These are phyloP conservation scores for Apiotrichum sp. DNA, from an alignment of 1,284 basidiomycete species.

Conservation along the genomic window DNA sequence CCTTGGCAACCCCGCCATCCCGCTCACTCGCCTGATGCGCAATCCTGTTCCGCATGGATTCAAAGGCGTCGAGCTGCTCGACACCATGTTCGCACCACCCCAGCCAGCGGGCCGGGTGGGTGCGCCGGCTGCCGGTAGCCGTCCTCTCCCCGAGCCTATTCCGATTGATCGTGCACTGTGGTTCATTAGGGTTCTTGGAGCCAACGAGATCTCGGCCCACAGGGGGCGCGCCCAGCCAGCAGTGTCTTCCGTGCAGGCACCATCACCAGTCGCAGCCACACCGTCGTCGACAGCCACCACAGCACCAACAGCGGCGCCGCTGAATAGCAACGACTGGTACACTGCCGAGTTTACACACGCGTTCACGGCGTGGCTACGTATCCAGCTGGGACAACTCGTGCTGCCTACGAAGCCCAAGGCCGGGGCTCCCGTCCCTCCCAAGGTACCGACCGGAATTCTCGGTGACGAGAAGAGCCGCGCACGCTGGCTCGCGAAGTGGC, in stretches of 20 bases:
- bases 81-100: constrained; percentile 61
- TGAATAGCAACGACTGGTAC: constrained; percentile 72
- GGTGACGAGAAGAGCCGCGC: constrained; percentile 35
- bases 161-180: constrained; percentile 83
- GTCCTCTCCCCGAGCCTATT: constrained; percentile 57
- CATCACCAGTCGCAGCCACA: constrained; percentile 33
- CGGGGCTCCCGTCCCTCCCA: constrained; percentile 49
- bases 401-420: constrained; percentile 73
- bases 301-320: constrained; percentile 33
- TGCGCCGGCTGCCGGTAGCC: constrained; percentile 2
- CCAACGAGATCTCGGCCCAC: constrained; percentile 80
- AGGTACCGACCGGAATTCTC: constrained; percentile 49
- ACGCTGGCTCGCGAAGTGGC: constrained; percentile 35
- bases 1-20: constrained; percentile 80
- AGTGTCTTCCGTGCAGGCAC: constrained; percentile 21
- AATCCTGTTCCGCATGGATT: constrained; percentile 89
- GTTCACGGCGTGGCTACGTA: constrained; percentile 80
- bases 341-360: constrained; percentile 84
- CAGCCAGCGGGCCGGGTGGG: constrained; percentile 9
- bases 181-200: constrained; percentile 92
- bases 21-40: constrained; percentile 72
- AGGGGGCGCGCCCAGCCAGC: constrained; percentile 41
- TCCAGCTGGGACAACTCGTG: constrained; percentile 76
- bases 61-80: constrained; percentile 84
- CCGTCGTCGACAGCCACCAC: constrained; percentile 34